Percentiles rank a stretch among this genome's conserved stretches.
Conservation (phyloP, 805 yeast species). For the Candida ortonii region DNA sequence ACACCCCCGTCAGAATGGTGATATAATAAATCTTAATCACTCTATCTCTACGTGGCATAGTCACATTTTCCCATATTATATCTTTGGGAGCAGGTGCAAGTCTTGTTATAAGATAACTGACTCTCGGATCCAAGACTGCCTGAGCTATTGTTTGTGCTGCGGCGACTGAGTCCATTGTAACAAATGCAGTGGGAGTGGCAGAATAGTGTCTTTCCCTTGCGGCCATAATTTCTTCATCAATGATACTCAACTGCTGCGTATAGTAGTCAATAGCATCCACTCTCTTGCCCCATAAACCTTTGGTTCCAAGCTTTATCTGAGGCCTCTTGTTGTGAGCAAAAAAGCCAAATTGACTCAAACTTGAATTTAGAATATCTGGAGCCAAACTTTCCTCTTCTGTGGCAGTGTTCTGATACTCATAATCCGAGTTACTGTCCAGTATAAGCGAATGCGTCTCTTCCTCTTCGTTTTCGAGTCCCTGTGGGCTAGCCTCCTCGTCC, state of each 20-base stretch:
- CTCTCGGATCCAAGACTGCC: slow-evolving; percentile 87
- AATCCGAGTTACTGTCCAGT: slow-evolving; percentile 20
- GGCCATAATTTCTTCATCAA: slow-evolving; percentile 66
- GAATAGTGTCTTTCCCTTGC: slow-evolving; percentile 70
- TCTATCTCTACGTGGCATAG: slow-evolving; percentile 73
- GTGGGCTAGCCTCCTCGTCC: slow-evolving; percentile 16
- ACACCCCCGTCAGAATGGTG: slow-evolving; percentile 61
- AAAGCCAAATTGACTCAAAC: slow-evolving; percentile 13
- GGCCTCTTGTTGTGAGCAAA: slow-evolving; percentile 50
- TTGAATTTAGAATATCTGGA: not conserved
- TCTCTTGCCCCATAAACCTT: slow-evolving; percentile 61
- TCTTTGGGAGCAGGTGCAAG: slow-evolving; percentile 97
- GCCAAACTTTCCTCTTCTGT: slow-evolving; percentile 6
- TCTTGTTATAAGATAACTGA: slow-evolving; percentile 74
- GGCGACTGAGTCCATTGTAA: slow-evolving; percentile 93
- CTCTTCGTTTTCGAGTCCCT: not conserved
- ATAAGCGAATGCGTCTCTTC: slow-evolving; percentile 1
- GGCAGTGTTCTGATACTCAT: slow-evolving; percentile 21
- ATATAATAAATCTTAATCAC: slow-evolving; percentile 60
- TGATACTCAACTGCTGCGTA: slow-evolving; percentile 60
- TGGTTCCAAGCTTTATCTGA: slow-evolving; percentile 51
- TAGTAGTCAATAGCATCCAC: slow-evolving; percentile 83
- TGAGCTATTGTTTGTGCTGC: slow-evolving; percentile 97
- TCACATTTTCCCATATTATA: slow-evolving; percentile 87
- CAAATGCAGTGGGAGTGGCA: slow-evolving; percentile 87